Conservation (phyloP, 2,329 filamentous ascomycete genomes). For the Knufia fluminis region DNA sequence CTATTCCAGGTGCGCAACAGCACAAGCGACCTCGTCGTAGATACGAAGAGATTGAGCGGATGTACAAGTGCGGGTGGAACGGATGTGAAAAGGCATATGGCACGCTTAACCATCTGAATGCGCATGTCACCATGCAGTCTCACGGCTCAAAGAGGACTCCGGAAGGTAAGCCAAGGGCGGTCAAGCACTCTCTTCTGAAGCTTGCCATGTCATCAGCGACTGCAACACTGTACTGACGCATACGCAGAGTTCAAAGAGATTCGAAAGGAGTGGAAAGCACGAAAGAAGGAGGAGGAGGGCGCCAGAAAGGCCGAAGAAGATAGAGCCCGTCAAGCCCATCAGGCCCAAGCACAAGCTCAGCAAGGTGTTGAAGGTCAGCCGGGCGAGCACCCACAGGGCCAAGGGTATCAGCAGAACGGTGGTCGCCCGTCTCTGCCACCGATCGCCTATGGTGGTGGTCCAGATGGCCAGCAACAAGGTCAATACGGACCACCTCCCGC, state of each 20-base stretch:
- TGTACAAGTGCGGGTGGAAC: conserved; percentile 99
- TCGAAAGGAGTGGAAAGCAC: conserved; percentile 96
- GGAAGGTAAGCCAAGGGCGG: conserved; percentile 62
- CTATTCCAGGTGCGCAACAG: conserved; percentile 87
- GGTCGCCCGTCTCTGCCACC: conserved; percentile 62
- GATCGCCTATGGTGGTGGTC: conserved; percentile 57
- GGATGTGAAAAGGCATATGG: conserved; percentile 98
- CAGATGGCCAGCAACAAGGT: conserved; percentile 44
- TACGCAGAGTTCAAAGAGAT: conserved; percentile 92
- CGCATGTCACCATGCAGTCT: conserved; percentile 97
- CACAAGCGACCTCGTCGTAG: conserved; percentile 88
- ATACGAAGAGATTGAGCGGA: conserved; percentile 97
- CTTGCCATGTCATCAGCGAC: background rate
- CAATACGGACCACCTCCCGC: conserved; percentile 50
- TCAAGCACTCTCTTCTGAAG: background rate
- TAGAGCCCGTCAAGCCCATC: conserved; percentile 52
- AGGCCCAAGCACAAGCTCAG: conserved; percentile 34
- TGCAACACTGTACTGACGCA: conserved; percentile 10
- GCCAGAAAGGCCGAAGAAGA: conserved; percentile 86
- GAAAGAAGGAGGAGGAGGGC: conserved; percentile 97
- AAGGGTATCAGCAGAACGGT: conserved; percentile 36
- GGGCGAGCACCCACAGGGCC: conserved; percentile 36
- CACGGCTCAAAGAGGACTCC: conserved; percentile 91
- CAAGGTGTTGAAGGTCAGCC: conserved; percentile 39
- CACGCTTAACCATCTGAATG: conserved; percentile 93